Conservation (phyloP, 331 rosid genomes). For the Erythrophleum ivorense region DNA sequence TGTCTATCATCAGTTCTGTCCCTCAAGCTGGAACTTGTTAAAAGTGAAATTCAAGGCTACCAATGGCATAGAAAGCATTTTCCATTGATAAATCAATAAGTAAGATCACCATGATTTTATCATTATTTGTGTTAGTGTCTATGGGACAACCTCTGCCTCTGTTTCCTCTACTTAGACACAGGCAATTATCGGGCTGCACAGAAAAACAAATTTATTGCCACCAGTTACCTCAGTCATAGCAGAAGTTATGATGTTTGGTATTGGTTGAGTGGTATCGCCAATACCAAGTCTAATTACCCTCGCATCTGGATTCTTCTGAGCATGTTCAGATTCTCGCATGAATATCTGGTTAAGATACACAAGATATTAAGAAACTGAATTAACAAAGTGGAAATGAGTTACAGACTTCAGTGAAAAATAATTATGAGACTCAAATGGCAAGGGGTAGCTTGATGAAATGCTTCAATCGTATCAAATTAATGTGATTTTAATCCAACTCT, state of each 20-base stretch:
- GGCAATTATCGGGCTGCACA: not conserved
- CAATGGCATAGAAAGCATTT: not conserved
- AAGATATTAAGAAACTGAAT: not conserved
- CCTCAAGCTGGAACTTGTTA: slow-evolving; percentile 3
- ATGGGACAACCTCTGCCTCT: not conserved
- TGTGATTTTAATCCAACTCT: not conserved
- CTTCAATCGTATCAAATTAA: not conserved
- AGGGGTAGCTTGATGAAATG: not conserved
- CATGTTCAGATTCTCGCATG: slow-evolving; percentile 50
- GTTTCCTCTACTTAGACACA: not conserved
- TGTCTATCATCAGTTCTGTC: not conserved
- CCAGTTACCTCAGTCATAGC: slow-evolving; percentile 64
- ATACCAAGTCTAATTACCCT: slow-evolving; percentile 62
- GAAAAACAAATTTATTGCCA: not conserved
- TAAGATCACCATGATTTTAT: not conserved
- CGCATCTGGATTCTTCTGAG: slow-evolving; percentile 55
- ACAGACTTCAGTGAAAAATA: not conserved
- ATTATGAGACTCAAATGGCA: not conserved
- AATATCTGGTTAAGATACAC: slow-evolving; percentile 44
- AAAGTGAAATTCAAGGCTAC: not conserved
- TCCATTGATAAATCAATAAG: not conserved
- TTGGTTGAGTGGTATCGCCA: slow-evolving; percentile 69
- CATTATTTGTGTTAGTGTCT: not conserved
- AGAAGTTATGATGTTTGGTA: slow-evolving; percentile 57
- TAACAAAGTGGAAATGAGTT: not conserved